Percentiles rank a stretch among this genome's conserved stretches.
Evolutionary conservation across 208 protist genomes (phyloP).

Genomic region (Acanthamoeba healyi): DNA sequence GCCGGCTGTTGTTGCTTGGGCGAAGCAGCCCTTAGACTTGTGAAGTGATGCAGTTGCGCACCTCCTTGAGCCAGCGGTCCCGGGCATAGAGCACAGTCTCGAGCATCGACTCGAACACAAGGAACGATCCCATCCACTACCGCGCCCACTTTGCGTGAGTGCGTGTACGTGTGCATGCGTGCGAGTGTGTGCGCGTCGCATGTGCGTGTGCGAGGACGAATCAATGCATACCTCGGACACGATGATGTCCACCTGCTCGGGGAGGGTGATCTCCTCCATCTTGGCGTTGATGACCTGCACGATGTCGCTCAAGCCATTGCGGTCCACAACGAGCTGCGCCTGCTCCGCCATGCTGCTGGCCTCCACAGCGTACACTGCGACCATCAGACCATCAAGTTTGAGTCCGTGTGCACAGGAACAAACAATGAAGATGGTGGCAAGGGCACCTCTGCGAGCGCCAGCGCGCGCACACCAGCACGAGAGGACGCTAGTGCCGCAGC

Average conservation of each 20-base stretch:
- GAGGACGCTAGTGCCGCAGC: conserved; percentile 61
- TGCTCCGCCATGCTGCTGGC: conserved; percentile 51
- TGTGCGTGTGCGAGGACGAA: background rate
- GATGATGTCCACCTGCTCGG: conserved; percentile 69
- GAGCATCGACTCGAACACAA: conserved; percentile 60
- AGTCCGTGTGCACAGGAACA: background rate
- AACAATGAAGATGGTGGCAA: background rate
- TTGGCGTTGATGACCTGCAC: conserved; percentile 69
- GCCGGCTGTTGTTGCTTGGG: background rate
- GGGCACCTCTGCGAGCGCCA: conserved; percentile 55
- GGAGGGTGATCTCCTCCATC: conserved; percentile 40
- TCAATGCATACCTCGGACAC: background rate
- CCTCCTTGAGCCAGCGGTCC: conserved; percentile 68
- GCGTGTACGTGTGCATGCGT: too few relatives aligned
- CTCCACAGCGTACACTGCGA: background rate
- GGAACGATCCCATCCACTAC: conserved; percentile 76
- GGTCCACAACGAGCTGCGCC: background rate
- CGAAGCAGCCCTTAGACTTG: too few relatives aligned
- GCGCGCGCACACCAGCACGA: conserved; percentile 33
- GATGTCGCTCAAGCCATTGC: background rate
- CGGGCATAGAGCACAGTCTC: conserved; percentile 47
- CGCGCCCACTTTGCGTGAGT: background rate
- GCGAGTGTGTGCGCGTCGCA: background rate
- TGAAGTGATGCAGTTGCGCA: background rate
- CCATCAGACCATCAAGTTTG: background rate